phyloP scores from a whole-genome alignment of 129 eudicot species.

The Calendula officinalis region DNA sequence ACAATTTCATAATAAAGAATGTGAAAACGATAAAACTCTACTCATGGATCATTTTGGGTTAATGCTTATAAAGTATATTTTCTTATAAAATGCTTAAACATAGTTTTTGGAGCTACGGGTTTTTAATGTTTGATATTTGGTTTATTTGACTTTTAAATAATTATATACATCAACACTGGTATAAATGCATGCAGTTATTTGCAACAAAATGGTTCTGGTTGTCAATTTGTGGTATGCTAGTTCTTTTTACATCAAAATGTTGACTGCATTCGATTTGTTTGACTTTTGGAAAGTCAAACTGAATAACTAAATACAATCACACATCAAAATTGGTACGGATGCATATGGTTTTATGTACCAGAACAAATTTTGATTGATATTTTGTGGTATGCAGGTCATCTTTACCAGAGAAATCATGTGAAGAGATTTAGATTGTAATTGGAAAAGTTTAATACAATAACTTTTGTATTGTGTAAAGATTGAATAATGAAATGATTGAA shows the following conservation, averaged over 20 bases:
- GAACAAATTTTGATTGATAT: not conserved
- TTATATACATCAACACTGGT: too few species aligned
- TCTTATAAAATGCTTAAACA: not conserved
- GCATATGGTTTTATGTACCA: not conserved
- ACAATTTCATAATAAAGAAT: not conserved
- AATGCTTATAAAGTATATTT: not conserved
- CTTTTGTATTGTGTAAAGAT: too few species aligned
- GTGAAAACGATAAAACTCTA: not conserved
- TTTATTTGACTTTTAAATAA: too few species aligned
- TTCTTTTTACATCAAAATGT: not conserved
- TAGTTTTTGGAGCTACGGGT: not conserved
- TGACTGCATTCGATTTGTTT: slow-evolving; percentile 15
- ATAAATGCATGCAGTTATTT: too few species aligned
- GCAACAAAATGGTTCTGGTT: too few species aligned
- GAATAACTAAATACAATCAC: not conserved
- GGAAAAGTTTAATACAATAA: too few species aligned
- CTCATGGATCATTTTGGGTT: not conserved
- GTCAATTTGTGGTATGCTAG: too few species aligned
- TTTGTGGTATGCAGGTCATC: slow-evolving; percentile 62
- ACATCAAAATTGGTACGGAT: not conserved
- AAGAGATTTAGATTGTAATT: too few species aligned
- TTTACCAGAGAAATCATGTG: slow-evolving; percentile 79
- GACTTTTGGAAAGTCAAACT: not conserved
- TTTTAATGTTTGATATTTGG: too few species aligned
- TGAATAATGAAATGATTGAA: too few species aligned